phyloP scores from a whole-genome alignment of 495 filamentous ascomycete genomes.

The Monascus purpureus region DNA sequence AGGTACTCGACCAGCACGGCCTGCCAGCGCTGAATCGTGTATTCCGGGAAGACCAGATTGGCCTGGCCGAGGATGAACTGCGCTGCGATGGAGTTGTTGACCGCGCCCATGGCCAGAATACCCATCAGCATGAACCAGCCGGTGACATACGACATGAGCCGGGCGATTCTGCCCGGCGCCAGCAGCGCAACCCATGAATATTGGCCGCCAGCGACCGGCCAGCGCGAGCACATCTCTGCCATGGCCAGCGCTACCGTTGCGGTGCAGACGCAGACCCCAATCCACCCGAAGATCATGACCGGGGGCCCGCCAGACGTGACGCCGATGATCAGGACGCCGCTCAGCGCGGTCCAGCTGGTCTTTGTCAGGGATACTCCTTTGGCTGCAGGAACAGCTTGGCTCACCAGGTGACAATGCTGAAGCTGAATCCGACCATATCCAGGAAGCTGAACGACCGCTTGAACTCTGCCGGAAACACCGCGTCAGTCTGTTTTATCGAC shows the following conservation, averaged over 20 bases:
- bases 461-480: constrained; percentile 27
- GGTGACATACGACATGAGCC: constrained; percentile 32
- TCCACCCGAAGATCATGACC: constrained; percentile 44
- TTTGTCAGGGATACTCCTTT: too few species aligned
- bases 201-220: constrained; percentile 39
- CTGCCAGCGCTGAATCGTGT: constrained; percentile 43
- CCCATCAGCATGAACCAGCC: constrained; percentile 42
- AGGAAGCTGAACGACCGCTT: constrained; percentile 43
- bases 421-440: constrained; percentile 46
- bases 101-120: constrained; percentile 40
- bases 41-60: constrained; percentile 37
- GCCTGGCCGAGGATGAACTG: constrained; percentile 43
- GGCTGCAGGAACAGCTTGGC: background rate
- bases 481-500: too few species aligned
- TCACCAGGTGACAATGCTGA: constrained; percentile 43
- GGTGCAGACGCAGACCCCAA: constrained; percentile 35
- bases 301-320: constrained; percentile 41
- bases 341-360: constrained; percentile 38
- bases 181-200: constrained; percentile 44
- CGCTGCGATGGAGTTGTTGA: constrained; percentile 41
- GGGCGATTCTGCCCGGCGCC: constrained; percentile 35
- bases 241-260: constrained; percentile 41
- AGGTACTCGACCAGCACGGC: constrained; percentile 39
- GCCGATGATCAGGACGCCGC: constrained; percentile 42
- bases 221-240: constrained; percentile 44